phyloP scores from a whole-genome alignment of 306 rosid species.

The Cucurbita pepo region DNA sequence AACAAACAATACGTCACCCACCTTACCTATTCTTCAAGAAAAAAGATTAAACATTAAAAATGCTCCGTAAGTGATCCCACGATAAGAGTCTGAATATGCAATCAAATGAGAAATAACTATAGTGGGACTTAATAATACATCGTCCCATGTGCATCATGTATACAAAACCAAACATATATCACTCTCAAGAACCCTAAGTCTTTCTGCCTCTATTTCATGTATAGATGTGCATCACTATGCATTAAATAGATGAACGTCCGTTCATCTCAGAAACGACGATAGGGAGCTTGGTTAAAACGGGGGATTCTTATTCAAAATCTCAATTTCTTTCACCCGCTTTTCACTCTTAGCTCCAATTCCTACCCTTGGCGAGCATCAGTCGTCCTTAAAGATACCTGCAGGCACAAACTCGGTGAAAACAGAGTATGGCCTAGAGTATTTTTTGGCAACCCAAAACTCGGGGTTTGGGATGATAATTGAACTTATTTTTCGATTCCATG shows the following conservation, averaged over 20 bases:
- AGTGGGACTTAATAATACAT: too few species aligned
- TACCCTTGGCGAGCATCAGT: neutral
- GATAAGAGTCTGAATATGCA: too few species aligned
- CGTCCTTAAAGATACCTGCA: neutral
- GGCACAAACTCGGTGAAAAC: neutral
- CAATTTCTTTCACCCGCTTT: neutral
- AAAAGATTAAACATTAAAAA: too few species aligned
- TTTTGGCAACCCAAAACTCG: neutral
- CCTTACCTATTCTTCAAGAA: too few species aligned
- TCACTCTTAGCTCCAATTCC: neutral
- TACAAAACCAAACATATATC: too few species aligned
- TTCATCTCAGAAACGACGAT: neutral
- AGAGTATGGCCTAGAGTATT: neutral
- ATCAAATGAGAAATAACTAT: too few species aligned
- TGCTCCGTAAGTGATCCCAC: too few species aligned
- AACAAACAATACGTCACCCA: too few species aligned
- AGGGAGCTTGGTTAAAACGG: neutral
- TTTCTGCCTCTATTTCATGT: too few species aligned
- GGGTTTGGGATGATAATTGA: neutral
- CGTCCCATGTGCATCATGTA: too few species aligned
- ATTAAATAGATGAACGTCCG: neutral
- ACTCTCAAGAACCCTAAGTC: too few species aligned
- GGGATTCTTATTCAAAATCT: neutral
- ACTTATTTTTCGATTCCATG: neutral
- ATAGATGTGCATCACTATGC: too few species aligned